Evolutionary conservation across 495 filamentous ascomycete species (phyloP), one percentile per base, ranked within the genome.

Genomic region (Achaetomiella virescens): DNA sequence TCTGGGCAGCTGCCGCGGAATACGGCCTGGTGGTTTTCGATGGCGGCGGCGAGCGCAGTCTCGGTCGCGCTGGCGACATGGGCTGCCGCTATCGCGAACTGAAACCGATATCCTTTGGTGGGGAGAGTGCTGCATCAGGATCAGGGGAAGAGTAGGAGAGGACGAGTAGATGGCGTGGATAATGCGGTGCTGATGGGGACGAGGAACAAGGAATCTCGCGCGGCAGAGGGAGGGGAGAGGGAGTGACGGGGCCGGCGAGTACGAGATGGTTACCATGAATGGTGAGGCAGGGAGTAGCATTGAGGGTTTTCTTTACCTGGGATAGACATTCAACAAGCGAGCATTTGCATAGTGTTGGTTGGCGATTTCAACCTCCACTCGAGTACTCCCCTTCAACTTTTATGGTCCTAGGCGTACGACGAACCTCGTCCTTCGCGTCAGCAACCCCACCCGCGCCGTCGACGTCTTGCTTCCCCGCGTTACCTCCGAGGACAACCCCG

Each of bases 21-120:
- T 61, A 68, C 78, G 47, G 85, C 92, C 47, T 99, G 93, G 93
- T 99, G 93, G 93, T 74, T 77, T 0, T 69, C 95, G 21, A 90
- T 96, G 72, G 70, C 75, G 18, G 76, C 75, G 27, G 89, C 87
- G 51, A 84, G 82, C 17, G 76, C 70, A 0, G 60, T 91, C 25
- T 91, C 92, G 79, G 84, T 81, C 0, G 77, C 70, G 18, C 74
- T 89, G 2, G 91, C 88, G 0, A 87, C 95, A 20, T 99, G 93
- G 88, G 83, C 9, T 99, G 93, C 68, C 88, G 83, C 67, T 93
- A 88, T 75, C 77, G 93, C 31, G 92, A 99, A 69, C 70, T 99
- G 49, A 76, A 81, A 61, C 93, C 93, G 6, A 96, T 99, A 57
- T 82, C 75, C 29, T 97, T 98, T 66, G 92, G 91, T 3, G 88